A percentile compares a stretch with the other conserved stretches of the same genome.
These are phyloP conservation scores for Dactylonectria macrodidyma DNA, from an alignment of 2,329 filamentous ascomycete genomes.

Conservation along the genomic window DNA sequence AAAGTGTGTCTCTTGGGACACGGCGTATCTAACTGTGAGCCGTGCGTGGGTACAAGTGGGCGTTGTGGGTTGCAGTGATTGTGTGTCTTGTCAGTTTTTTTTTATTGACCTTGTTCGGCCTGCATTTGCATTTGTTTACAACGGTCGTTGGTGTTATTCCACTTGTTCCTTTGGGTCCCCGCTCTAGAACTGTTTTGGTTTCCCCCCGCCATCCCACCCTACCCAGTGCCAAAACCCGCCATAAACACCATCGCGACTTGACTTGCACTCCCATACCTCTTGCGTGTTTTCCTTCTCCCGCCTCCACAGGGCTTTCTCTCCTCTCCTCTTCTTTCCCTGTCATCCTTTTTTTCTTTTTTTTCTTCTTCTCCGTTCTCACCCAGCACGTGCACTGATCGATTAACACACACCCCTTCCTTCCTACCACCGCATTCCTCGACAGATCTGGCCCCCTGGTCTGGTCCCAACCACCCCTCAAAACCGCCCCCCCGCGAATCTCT, in stretches of 20 bases:
- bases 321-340: constrained; percentile 25
- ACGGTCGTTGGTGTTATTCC: constrained; percentile 28
- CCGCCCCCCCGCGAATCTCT: constrained; percentile 46
- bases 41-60: neutral
- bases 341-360: constrained; percentile 15
- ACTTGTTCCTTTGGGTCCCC: constrained; percentile 26
- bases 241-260: constrained; percentile 14
- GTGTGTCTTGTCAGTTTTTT: constrained; percentile 13
- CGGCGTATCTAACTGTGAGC: neutral
- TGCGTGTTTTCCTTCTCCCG: constrained; percentile 19
- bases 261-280: neutral
- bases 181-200: neutral
- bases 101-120: constrained; percentile 28
- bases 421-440: constrained; percentile 31
- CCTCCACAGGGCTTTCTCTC: constrained; percentile 1
- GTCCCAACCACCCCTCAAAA: constrained; percentile 40
- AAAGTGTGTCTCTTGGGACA: no score
- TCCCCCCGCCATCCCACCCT: constrained; percentile 20
- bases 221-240: constrained; percentile 7
- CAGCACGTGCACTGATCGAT: constrained; percentile 11
- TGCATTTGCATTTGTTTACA: constrained; percentile 43
- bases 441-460: constrained; percentile 29
- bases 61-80: constrained; percentile 6
- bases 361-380: constrained; percentile 5
- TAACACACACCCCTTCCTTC: constrained; percentile 12